These are phyloP conservation scores for Aspergillus floridensis DNA, from an alignment of 2,329 filamentous ascomycete genomes.

Conservation along the genomic window DNA sequence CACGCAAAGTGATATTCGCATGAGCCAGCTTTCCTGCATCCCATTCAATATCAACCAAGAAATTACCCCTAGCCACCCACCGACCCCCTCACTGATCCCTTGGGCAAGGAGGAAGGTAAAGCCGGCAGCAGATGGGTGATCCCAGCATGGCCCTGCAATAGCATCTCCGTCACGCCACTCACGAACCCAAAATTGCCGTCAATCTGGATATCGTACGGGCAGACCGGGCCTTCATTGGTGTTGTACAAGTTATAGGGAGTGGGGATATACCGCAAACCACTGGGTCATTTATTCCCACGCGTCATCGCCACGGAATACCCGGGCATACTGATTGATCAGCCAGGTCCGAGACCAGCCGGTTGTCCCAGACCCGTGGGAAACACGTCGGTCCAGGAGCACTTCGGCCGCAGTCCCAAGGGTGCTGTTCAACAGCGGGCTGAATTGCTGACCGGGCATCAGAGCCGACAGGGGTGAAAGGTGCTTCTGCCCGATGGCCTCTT, in stretches of 20 bases:
- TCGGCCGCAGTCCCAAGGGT: background rate
- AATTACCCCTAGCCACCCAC: too few species aligned
- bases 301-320: constrained; percentile 2
- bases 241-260: constrained; percentile 4
- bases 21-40: too few species aligned
- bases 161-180: constrained; percentile 6
- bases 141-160: background rate
- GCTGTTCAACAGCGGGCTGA: background rate
- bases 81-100: too few species aligned
- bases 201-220: constrained; percentile 7
- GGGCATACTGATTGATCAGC: constrained; percentile 6
- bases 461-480: constrained; percentile 4
- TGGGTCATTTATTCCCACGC: constrained; percentile 2
- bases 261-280: constrained; percentile 6
- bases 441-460: constrained; percentile 3
- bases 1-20: too few species aligned
- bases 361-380: background rate
- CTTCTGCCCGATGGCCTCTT: background rate
- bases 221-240: constrained; percentile 1
- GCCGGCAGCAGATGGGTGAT: too few species aligned
- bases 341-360: constrained; percentile 8
- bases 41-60: too few species aligned
- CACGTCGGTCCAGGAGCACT: constrained; percentile 3
- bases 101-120: too few species aligned
- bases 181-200: constrained; percentile 10